Conservation (phyloP, 1,284 basidiomycete genomes). For the Stereum hirsutum region DNA sequence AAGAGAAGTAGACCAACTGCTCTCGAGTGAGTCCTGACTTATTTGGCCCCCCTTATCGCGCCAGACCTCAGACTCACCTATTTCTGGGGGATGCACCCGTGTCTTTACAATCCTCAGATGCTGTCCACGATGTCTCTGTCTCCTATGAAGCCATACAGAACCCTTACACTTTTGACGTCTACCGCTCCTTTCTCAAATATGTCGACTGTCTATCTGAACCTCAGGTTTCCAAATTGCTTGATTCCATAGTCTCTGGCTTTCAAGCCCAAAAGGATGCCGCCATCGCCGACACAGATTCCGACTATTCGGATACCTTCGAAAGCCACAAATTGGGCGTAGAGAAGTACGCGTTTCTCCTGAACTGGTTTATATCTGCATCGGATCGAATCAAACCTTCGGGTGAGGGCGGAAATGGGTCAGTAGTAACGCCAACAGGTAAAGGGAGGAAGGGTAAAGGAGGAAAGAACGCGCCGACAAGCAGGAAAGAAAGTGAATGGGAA, state of each 20-base stretch:
- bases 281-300: constrained; percentile 54
- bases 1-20: constrained; percentile 29
- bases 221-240: constrained; percentile 70
- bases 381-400: constrained; percentile 58
- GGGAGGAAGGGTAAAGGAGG: constrained; percentile 47
- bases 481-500: constrained; percentile 73
- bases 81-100: no score
- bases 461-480: constrained; percentile 42
- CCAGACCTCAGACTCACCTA: not conserved
- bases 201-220: constrained; percentile 47
- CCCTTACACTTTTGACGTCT: constrained; percentile 66
- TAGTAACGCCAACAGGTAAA: constrained; percentile 33
- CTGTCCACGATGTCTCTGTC: constrained; percentile 68
- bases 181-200: constrained; percentile 69
- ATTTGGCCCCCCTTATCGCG: not conserved
- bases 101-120: no score
- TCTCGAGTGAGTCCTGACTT: no score
- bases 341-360: constrained; percentile 80
- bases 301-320: constrained; percentile 62
- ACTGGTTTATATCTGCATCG: constrained; percentile 76
- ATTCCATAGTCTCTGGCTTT: constrained; percentile 68
- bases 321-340: constrained; percentile 72
- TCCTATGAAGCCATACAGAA: constrained; percentile 63
- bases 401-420: constrained; percentile 39
- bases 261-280: constrained; percentile 63